Evolutionary conservation across 2,329 filamentous ascomycete genomes (phyloP).

Genomic region (Fusarium piperis): DNA sequence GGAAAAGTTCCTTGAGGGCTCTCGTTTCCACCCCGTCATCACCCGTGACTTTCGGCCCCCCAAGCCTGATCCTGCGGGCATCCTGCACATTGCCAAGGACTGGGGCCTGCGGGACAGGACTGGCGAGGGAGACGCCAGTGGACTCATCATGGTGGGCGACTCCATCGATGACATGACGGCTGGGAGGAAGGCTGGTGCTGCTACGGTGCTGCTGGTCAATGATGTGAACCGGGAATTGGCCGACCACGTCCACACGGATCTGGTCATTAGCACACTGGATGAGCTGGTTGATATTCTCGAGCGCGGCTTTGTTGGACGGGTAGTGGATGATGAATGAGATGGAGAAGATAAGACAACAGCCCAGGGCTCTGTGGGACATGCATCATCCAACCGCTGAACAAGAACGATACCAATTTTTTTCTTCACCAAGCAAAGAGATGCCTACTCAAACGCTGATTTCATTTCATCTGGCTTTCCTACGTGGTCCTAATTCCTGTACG

Average conservation of each 20-base stretch:
- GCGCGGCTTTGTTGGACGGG: conserved; percentile 72
- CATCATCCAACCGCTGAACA: neutral
- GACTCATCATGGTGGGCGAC: conserved; percentile 75
- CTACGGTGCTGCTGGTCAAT: conserved; percentile 89
- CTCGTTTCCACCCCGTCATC: conserved; percentile 79
- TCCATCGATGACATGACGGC: conserved; percentile 94
- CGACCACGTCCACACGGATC: conserved; percentile 78
- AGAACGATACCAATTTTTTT: neutral
- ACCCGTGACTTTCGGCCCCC: conserved; percentile 85
- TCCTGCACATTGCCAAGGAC: conserved; percentile 81
- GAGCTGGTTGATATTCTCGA: conserved; percentile 82
- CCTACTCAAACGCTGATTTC: conserved; percentile 29
- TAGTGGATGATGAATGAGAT: conserved; percentile 28
- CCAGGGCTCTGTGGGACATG: neutral
- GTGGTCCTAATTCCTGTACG: conserved; percentile 28
- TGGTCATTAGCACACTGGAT: conserved; percentile 76
- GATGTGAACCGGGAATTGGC: conserved; percentile 78
- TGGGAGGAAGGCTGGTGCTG: conserved; percentile 82
- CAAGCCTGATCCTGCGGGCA: conserved; percentile 89
- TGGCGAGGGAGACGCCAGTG: conserved; percentile 54
- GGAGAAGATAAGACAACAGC: neutral
- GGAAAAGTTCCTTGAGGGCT: conserved; percentile 74
- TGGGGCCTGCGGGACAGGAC: conserved; percentile 69
- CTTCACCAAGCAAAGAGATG: neutral
- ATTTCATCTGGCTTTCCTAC: conserved; percentile 41